phyloP scores from a whole-genome alignment of 2,329 filamentous ascomycete genomes.

The Aureobasidium sp. region DNA sequence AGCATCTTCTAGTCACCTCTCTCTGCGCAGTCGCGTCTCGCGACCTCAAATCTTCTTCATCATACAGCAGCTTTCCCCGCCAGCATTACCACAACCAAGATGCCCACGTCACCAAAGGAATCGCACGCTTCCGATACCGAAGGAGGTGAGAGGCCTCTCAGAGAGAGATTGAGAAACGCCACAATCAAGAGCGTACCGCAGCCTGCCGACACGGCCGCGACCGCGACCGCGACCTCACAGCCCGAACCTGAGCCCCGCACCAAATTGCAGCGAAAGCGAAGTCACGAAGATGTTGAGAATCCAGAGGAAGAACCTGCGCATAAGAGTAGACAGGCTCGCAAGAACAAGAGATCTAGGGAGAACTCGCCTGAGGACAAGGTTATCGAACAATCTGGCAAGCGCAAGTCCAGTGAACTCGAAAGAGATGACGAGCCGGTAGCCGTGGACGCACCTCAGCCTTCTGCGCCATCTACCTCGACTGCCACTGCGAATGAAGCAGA shows the following conservation, averaged over 20 bases:
- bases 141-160: conserved; percentile 50
- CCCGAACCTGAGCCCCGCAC: conserved; percentile 22
- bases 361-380: conserved; percentile 30
- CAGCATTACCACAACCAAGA: conserved; percentile 16
- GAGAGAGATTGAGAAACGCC: conserved; percentile 56
- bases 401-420: conserved; percentile 25
- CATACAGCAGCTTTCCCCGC: background rate
- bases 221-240: background rate
- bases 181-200: conserved; percentile 37
- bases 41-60: background rate
- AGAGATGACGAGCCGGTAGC: background rate
- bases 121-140: conserved; percentile 34
- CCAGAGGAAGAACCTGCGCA: conserved; percentile 27
- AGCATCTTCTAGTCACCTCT: background rate
- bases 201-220: background rate
- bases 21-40: background rate
- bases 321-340: conserved; percentile 37
- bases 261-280: conserved; percentile 39
- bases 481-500: conserved; percentile 14
- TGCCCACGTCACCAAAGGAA: conserved; percentile 24
- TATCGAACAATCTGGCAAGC: conserved; percentile 26
- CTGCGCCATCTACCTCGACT: conserved; percentile 16
- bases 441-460: conserved; percentile 5
- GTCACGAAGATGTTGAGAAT: conserved; percentile 35
- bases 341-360: conserved; percentile 44